Evolutionary conservation across 306 rosid species (phyloP).

Genomic region (Prunus dulcis): DNA sequence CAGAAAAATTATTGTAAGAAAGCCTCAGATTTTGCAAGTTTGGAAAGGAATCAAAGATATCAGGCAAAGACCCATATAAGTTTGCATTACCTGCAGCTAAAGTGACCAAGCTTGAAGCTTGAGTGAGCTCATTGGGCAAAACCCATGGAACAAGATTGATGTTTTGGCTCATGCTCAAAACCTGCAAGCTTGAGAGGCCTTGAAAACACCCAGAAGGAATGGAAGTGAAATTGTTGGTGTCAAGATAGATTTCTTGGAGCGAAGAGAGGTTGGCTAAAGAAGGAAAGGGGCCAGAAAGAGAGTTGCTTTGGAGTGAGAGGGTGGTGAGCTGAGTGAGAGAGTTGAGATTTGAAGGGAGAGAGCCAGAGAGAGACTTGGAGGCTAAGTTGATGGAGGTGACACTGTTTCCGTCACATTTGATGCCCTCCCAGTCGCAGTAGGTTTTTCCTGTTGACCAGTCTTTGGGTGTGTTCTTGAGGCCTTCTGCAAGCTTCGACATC

Average conservation of each 20-base stretch:
- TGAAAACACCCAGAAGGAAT: slow-evolving; percentile 34
- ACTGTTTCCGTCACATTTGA: slow-evolving; percentile 47
- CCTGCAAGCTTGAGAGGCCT: slow-evolving; percentile 46
- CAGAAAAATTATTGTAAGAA: slow-evolving; percentile 76
- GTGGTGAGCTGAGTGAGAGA: slow-evolving; percentile 54
- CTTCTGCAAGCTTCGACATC: slow-evolving; percentile 37
- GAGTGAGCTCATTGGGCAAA: slow-evolving; percentile 46
- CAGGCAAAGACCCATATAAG: slow-evolving; percentile 50
- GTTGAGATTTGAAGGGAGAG: slow-evolving; percentile 66
- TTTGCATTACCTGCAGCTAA: slow-evolving; percentile 41
- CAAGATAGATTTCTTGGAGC: slow-evolving; percentile 38
- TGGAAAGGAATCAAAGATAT: slow-evolving; percentile 43
- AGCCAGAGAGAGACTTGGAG: slow-evolving; percentile 50
- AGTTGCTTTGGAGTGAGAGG: slow-evolving; percentile 53
- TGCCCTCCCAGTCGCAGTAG: slow-evolving; percentile 59
- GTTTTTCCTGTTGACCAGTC: slow-evolving; percentile 44
- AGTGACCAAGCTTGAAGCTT: slow-evolving; percentile 32
- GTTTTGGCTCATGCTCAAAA: slow-evolving; percentile 41
- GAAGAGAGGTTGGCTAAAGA: slow-evolving; percentile 49
- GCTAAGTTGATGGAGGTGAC: slow-evolving; percentile 51
- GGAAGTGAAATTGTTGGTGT: slow-evolving; percentile 61
- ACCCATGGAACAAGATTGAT: slow-evolving; percentile 39
- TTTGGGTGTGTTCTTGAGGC: slow-evolving; percentile 33
- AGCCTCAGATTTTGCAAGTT: slow-evolving; percentile 50
- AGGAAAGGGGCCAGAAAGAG: slow-evolving; percentile 57